Percentiles rank a stretch among this genome's conserved stretches.
phyloP scores from a whole-genome alignment of 2,329 filamentous ascomycete species.

The Knufia fluminis region DNA sequence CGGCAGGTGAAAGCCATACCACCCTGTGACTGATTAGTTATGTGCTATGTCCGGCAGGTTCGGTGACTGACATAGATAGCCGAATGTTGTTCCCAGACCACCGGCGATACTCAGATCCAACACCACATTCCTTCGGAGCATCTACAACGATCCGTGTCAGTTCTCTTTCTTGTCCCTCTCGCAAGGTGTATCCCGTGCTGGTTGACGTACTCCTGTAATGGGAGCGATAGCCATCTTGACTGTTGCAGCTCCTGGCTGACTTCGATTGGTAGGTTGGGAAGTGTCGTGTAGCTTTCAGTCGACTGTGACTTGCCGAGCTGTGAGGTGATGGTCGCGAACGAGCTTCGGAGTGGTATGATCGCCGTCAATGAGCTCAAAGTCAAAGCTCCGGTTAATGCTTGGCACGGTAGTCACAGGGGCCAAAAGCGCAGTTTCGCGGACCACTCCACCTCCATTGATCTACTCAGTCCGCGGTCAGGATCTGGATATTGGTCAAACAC shows the following conservation, averaged over 20 bases:
- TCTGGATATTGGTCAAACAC: no score
- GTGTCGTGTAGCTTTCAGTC: background rate
- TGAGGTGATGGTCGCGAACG: slow-evolving; percentile 21
- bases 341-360: background rate
- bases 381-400: slow-evolving; percentile 5
- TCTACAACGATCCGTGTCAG: slow-evolving; percentile 35
- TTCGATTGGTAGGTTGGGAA: background rate
- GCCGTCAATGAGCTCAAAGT: slow-evolving; percentile 8
- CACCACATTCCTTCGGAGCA: slow-evolving; percentile 57
- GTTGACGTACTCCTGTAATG: slow-evolving; percentile 39
- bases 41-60: slow-evolving; percentile 24
- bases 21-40: slow-evolving; percentile 24
- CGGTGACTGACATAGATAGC: slow-evolving; percentile 61
- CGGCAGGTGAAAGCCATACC: slow-evolving; percentile 52
- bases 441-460: slow-evolving; percentile 4
- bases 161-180: slow-evolving; percentile 13
- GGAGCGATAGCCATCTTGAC: slow-evolving; percentile 37
- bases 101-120: slow-evolving; percentile 58
- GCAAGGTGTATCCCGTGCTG: background rate
- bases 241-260: background rate
- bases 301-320: slow-evolving; percentile 8
- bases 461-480: no score
- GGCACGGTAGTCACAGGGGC: background rate
- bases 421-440: background rate
- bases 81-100: slow-evolving; percentile 53